A percentile compares a stretch with the other conserved stretches of the same genome.
phyloP scores from a whole-genome alignment of 106 monocot genomes.

The Agapanthus africanus region DNA sequence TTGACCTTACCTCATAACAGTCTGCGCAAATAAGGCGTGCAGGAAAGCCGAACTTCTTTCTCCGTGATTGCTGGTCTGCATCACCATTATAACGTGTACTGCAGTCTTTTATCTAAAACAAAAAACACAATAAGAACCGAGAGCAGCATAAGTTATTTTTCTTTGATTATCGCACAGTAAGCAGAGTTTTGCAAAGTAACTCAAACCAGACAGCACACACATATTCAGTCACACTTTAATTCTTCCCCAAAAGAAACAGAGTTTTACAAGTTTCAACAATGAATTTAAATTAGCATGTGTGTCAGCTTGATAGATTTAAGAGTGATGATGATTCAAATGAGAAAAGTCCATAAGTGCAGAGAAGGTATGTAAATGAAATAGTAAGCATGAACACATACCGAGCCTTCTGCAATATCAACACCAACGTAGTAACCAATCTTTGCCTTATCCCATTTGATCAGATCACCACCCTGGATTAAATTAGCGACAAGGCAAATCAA shows the following conservation, averaged over 20 bases:
- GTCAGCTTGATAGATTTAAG: not conserved
- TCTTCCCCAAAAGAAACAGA: not conserved
- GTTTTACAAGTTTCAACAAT: not conserved
- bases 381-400: conserved; percentile 68
- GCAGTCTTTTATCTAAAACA: conserved; percentile 81
- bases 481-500: not conserved
- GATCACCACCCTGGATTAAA: conserved; percentile 71
- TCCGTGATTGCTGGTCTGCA: conserved; percentile 63
- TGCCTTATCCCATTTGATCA: conserved; percentile 99
- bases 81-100: conserved; percentile 95
- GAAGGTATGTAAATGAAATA: not conserved
- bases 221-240: not conserved
- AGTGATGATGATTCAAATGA: no score
- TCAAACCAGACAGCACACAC: not conserved
- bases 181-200: not conserved
- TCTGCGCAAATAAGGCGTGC: conserved; percentile 94
- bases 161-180: no score
- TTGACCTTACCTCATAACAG: conserved; percentile 73
- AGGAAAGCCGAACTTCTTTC: conserved; percentile 91
- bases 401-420: conserved; percentile 96
- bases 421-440: conserved; percentile 94
- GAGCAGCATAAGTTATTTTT: not conserved
- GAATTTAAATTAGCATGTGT: not conserved
- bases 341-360: not conserved
- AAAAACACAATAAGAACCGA: not conserved